These are phyloP conservation scores for Medicago arabica DNA, from an alignment of 306 rosid species.

Conservation along the genomic window DNA sequence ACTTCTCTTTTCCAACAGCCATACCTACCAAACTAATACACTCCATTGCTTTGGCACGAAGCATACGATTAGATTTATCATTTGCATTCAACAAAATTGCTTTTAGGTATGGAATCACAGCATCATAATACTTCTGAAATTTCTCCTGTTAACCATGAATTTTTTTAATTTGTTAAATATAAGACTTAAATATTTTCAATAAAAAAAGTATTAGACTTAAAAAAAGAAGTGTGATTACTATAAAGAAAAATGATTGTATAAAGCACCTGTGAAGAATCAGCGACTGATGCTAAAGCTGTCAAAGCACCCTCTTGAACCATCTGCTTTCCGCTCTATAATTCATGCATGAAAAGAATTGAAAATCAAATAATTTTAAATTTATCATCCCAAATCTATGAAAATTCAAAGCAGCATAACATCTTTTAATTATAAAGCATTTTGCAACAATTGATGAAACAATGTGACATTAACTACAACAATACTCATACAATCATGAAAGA, in stretches of 20 bases:
- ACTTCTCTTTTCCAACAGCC: conserved; percentile 99
- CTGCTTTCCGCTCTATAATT: conserved; percentile 67
- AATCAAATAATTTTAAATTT: neutral
- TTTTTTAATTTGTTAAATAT: conserved; percentile 8
- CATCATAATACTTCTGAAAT: conserved; percentile 83
- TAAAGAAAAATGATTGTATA: neutral
- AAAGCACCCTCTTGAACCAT: conserved; percentile 82
- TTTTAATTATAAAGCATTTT: conserved; percentile 13
- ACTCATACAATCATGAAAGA: conserved; percentile 16
- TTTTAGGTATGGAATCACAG: conserved; percentile 94
- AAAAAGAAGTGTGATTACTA: neutral
- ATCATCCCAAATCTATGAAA: conserved; percentile 29
- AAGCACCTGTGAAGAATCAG: conserved; percentile 84
- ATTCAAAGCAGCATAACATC: conserved; percentile 11
- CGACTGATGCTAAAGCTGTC: conserved; percentile 81
- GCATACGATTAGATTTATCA: conserved; percentile 94
- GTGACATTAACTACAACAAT: neutral
- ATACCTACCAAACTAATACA: conserved; percentile 99
- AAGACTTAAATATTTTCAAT: neutral
- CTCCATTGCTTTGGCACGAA: conserved; percentile 99
- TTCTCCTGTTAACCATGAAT: conserved; percentile 58
- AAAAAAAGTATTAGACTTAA: conserved; percentile 2
- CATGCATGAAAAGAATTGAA: neutral
- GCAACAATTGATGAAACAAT: conserved; percentile 24
- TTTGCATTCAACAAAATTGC: conserved; percentile 91